These are phyloP conservation scores for Aureobasidium musti DNA, from an alignment of 2,329 filamentous ascomycete genomes.

Conservation along the genomic window DNA sequence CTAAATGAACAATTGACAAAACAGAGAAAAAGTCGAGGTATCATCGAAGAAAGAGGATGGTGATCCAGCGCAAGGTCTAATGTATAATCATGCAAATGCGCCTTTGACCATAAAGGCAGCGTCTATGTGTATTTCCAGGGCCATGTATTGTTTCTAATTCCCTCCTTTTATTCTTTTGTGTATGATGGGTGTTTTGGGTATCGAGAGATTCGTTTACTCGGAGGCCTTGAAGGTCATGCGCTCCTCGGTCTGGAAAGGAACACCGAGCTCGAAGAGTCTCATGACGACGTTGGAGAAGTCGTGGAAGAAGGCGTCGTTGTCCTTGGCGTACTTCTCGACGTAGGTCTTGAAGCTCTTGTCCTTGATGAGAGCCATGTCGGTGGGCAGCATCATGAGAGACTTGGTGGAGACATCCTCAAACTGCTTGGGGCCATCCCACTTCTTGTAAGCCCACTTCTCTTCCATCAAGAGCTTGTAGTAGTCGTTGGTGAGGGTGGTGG, in stretches of 20 bases:
- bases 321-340: constrained; percentile 86
- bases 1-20: constrained; percentile 14
- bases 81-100: constrained; percentile 11
- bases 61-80: not conserved
- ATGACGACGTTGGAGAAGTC: constrained; percentile 79
- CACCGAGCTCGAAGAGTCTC: constrained; percentile 91
- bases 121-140: constrained; percentile 1
- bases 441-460: constrained; percentile 90
- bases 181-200: not conserved
- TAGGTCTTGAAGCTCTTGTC: constrained; percentile 82
- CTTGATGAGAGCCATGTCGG: constrained; percentile 82
- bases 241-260: constrained; percentile 69
- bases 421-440: constrained; percentile 89
- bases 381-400: constrained; percentile 95
- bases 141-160: constrained; percentile 17
- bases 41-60: constrained; percentile 16
- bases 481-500: constrained; percentile 90
- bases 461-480: constrained; percentile 85
- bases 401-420: constrained; percentile 86
- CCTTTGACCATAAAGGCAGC: not conserved
- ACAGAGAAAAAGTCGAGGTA: constrained; percentile 2
- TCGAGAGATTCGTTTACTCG: constrained; percentile 33
- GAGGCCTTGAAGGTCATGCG: constrained; percentile 52
- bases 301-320: constrained; percentile 88
- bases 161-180: constrained; percentile 5